Percentiles rank a stretch among this genome's conserved stretches.
Conservation (phyloP, 352 stramenopile genomes). For the Globisporangium mamillatum region DNA sequence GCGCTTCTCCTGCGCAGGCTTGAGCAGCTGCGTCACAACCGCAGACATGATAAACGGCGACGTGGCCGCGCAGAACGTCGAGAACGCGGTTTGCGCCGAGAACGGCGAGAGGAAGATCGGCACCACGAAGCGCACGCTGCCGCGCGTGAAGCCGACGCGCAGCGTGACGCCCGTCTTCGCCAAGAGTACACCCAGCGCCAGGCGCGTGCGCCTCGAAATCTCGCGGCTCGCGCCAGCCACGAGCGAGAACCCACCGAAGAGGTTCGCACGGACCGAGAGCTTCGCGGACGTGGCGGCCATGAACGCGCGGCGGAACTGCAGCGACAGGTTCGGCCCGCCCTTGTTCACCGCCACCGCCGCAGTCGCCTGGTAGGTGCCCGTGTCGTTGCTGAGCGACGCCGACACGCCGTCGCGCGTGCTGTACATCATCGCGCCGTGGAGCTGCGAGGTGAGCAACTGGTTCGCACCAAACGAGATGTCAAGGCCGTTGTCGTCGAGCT, state of each 20-base stretch:
- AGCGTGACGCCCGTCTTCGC: slow-evolving; percentile 57
- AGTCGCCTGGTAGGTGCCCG: slow-evolving; percentile 35
- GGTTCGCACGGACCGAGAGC: slow-evolving; percentile 47
- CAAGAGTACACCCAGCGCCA: slow-evolving; percentile 62
- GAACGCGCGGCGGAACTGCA: slow-evolving; percentile 45
- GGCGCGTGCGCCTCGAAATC: slow-evolving; percentile 51
- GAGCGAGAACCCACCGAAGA: slow-evolving; percentile 48
- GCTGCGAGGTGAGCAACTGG: slow-evolving; percentile 52
- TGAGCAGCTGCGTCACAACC: slow-evolving; percentile 61
- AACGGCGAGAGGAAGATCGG: slow-evolving; percentile 82
- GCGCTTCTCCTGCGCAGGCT: slow-evolving; percentile 60
- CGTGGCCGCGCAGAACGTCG: slow-evolving; percentile 73
- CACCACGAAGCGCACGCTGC: slow-evolving; percentile 78
- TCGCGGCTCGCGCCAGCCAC: slow-evolving; percentile 50
- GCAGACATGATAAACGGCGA: slow-evolving; percentile 66
- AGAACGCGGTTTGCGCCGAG: slow-evolving; percentile 58
- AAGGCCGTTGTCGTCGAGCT: slow-evolving; percentile 68
- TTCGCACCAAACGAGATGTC: slow-evolving; percentile 73
- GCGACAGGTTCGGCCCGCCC: slow-evolving; percentile 52
- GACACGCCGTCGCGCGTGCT: slow-evolving; percentile 76
- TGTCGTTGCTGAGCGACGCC: slow-evolving; percentile 54
- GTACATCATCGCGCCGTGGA: slow-evolving; percentile 80
- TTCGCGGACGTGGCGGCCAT: slow-evolving; percentile 42
- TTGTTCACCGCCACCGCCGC: slow-evolving; percentile 43
- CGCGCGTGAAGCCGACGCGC: slow-evolving; percentile 67